A percentile compares a stretch with the other conserved stretches of the same genome.
phyloP scores from a whole-genome alignment of 129 eudicot genomes.

The Oenanthe sinensis region DNA sequence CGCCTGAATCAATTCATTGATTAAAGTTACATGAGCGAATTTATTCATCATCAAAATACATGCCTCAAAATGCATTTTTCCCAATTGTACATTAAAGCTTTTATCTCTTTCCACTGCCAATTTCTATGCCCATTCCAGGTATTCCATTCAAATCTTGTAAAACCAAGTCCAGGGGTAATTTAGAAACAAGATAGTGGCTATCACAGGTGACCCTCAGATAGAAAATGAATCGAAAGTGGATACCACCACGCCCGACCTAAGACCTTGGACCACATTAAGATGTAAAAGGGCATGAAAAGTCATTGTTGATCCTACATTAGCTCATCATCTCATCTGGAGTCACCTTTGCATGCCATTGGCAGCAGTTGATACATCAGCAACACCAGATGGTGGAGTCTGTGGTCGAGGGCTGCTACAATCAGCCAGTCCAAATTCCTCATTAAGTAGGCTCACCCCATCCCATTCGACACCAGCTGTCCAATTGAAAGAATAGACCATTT shows the following conservation, averaged over 20 bases:
- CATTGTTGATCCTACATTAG: not conserved
- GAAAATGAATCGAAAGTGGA: not conserved
- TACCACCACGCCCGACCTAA: not conserved
- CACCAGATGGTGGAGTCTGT: constrained; percentile 41
- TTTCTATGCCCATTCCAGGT: not conserved
- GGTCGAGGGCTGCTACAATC: constrained; percentile 42
- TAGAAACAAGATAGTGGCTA: not conserved
- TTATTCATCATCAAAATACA: constrained; percentile 11
- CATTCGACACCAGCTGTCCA: constrained; percentile 45
- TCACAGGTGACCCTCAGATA: not conserved
- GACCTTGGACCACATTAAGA: not conserved
- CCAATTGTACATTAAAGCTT: constrained; percentile 31
- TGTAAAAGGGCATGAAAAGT: not conserved
- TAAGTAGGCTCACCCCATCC: constrained; percentile 43
- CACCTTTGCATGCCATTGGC: constrained; percentile 31
- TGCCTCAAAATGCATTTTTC: constrained; percentile 16
- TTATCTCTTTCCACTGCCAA: constrained; percentile 10
- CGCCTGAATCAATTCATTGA: not conserved
- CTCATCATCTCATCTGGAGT: constrained; percentile 14
- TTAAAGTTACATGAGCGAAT: not conserved
- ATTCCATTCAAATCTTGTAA: not conserved
- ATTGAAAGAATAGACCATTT: constrained; percentile 19
- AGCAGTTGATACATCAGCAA: constrained; percentile 22
- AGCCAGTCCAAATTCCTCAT: constrained; percentile 53
- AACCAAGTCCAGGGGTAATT: constrained; percentile 5